Evolutionary conservation across 495 filamentous ascomycete species (phyloP).

Genomic region (Cudoniella acicularis): DNA sequence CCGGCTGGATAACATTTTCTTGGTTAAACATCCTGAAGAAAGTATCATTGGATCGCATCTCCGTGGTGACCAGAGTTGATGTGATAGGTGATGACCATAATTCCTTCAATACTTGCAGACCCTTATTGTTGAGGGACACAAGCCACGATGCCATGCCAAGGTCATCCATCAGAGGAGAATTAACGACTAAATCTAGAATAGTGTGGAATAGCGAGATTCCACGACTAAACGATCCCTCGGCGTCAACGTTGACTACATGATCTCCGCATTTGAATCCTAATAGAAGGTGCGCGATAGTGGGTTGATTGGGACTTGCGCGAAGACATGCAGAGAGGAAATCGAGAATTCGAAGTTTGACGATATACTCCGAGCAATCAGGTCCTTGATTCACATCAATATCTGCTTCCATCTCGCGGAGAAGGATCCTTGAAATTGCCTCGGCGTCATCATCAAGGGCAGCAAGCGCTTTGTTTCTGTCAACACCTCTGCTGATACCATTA

Average conservation of each 20-base stretch:
- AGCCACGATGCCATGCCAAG: conserved; percentile 64
- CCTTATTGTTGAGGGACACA: conserved; percentile 65
- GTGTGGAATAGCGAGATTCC: conserved; percentile 77
- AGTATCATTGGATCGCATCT: conserved; percentile 73
- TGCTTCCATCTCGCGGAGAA: conserved; percentile 60
- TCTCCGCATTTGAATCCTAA: conserved; percentile 80
- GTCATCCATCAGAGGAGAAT: conserved; percentile 59
- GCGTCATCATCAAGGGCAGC: conserved; percentile 71
- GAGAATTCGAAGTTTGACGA: conserved; percentile 73
- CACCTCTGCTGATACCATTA: conserved; percentile 42
- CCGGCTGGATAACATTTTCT: conserved; percentile 59
- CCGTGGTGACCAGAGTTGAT: conserved; percentile 62
- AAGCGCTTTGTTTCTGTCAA: conserved; percentile 72
- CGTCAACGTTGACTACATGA: conserved; percentile 58
- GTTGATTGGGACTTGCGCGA: conserved; percentile 60
- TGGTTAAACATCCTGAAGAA: conserved; percentile 63
- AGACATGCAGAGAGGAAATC: conserved; percentile 80
- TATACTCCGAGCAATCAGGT: conserved; percentile 59
- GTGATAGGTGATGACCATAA: conserved; percentile 87
- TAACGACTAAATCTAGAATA: conserved; percentile 62
- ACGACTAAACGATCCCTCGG: conserved; percentile 60
- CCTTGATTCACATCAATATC: conserved; percentile 62
- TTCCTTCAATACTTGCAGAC: conserved; percentile 70
- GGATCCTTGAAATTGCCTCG: conserved; percentile 62
- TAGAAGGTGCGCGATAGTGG: conserved; percentile 83